A percentile compares a stretch with the other conserved stretches of the same genome.
phyloP scores from a whole-genome alignment of 441 rosid genomes.

The Brassica balearica region DNA sequence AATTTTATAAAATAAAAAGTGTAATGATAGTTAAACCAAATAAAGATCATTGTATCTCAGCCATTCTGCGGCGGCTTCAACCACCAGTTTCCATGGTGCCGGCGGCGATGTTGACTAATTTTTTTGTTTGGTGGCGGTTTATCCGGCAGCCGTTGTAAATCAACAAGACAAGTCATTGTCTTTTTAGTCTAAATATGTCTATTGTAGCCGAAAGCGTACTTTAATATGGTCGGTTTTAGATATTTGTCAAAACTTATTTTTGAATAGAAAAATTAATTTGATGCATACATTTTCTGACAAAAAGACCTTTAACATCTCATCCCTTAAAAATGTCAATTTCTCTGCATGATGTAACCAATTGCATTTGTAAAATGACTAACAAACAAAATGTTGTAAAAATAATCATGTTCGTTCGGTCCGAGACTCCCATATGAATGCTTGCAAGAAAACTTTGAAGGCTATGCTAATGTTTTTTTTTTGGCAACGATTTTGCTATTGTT shows the following conservation, averaged over 20 bases:
- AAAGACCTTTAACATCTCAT: background rate
- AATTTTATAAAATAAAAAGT: background rate
- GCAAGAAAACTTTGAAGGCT: background rate
- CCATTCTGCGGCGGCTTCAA: constrained; percentile 10
- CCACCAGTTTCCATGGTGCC: constrained; percentile 9
- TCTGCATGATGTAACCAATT: constrained; percentile 1
- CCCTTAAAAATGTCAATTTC: background rate
- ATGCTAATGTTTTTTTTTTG: background rate
- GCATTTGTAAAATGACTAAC: background rate
- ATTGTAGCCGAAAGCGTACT: constrained; percentile 35
- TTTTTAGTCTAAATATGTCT: constrained; percentile 16
- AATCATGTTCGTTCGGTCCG: background rate
- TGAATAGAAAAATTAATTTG: constrained; percentile 15
- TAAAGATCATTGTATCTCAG: background rate
- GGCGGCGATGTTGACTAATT: constrained; percentile 12
- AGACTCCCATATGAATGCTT: background rate
- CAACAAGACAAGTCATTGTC: constrained; percentile 15
- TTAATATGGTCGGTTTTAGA: constrained; percentile 40
- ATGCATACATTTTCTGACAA: constrained; percentile 15
- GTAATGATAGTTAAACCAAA: background rate
- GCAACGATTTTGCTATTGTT: constrained; percentile 5
- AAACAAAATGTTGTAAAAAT: no score
- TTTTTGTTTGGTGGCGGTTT: background rate
- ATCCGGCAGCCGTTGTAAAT: constrained; percentile 1
- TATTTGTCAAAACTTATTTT: background rate